Base-by-base conservation (phyloP, 495 filamentous ascomycete genomes). In the Bathelium albidoporum region DNA sequence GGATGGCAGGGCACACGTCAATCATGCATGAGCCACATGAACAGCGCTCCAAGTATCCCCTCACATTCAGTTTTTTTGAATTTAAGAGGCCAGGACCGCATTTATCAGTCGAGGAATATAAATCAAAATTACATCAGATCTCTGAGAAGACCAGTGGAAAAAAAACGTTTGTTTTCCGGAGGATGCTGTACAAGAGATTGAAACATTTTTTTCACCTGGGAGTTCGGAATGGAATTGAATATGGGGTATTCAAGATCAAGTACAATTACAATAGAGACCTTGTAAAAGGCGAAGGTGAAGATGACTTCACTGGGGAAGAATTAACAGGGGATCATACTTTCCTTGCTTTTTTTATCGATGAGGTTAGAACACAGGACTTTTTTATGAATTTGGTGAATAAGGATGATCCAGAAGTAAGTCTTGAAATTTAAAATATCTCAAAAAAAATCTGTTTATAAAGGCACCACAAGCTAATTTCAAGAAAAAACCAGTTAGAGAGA, bases 161-260 rank as follows among this genome's bases (percentile, higher is more conserved):
- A 16, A 5, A 55, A 10, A 29, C 29, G 49, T 10, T n/a, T 10
- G 49, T 26, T 4, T 55, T 4, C 49, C 20, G 29, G 5, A 10
- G 2, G 16, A 26, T 55, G 49, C 29, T 2, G 20, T 2, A 16
- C 2, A 10, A 5, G 10, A 55, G 24, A 55, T 4, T 2, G 20
- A 55, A 4, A 2, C 10, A 24, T 26, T 55, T 55, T 16, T 29
- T 55, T 55, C 49, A 55, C 29, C 24, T 55, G 0, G 49, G 49
- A 55, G 24, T 24, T 55, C 49, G 49, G 49, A 55, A 55, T 24
- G 49, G 49, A 24, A 24, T 55, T 24, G 49, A 55, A n/a, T 55
- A 55, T 55, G 49, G 49, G n/a, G n/a, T n/a, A 49, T 10, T 49
- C 12, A 49, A 10, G 44, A 49, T 10, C 20, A 18, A 18, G 3